Conservation (phyloP, 2,329 filamentous ascomycete species). For the Botrytis hyacinthi region DNA sequence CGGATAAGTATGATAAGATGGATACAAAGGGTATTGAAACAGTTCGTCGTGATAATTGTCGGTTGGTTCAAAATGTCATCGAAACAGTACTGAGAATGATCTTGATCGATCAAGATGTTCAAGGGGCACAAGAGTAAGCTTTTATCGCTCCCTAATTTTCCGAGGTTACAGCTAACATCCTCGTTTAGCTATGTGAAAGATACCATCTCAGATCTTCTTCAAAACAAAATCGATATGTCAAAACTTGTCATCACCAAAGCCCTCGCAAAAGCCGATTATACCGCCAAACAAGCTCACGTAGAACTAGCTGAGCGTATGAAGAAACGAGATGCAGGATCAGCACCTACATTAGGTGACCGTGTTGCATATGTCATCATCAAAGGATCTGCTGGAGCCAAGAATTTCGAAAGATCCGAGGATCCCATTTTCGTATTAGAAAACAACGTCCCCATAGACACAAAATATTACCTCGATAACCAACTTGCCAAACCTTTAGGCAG, state of each 20-base stretch:
- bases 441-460: slow-evolving; percentile 96
- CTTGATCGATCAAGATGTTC: slow-evolving; percentile 86
- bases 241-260: slow-evolving; percentile 99
- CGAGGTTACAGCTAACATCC: neutral
- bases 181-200: slow-evolving; percentile 69
- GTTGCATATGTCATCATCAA: slow-evolving; percentile 85
- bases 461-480: slow-evolving; percentile 98
- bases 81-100: slow-evolving; percentile 96
- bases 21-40: slow-evolving; percentile 99
- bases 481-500: slow-evolving; percentile 89
- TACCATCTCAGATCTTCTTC: slow-evolving; percentile 88
- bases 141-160: neutral
- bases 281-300: slow-evolving; percentile 90
- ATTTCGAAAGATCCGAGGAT: slow-evolving; percentile 96
- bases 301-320: slow-evolving; percentile 93
- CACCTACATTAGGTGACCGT: slow-evolving; percentile 18
- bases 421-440: slow-evolving; percentile 96
- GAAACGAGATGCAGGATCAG: slow-evolving; percentile 21
- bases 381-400: slow-evolving; percentile 82
- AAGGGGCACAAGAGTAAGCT: slow-evolving; percentile 87
- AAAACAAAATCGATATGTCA: slow-evolving; percentile 98
- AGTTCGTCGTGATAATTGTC: slow-evolving; percentile 92
- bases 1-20: slow-evolving; percentile 98
- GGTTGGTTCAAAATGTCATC: slow-evolving; percentile 93
- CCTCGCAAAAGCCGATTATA: slow-evolving; percentile 84